Evolutionary conservation across 768 basidiomycete genomes (phyloP), one percentile per base, ranked within the genome.

Genomic region (Psilocybe azurescens): DNA sequence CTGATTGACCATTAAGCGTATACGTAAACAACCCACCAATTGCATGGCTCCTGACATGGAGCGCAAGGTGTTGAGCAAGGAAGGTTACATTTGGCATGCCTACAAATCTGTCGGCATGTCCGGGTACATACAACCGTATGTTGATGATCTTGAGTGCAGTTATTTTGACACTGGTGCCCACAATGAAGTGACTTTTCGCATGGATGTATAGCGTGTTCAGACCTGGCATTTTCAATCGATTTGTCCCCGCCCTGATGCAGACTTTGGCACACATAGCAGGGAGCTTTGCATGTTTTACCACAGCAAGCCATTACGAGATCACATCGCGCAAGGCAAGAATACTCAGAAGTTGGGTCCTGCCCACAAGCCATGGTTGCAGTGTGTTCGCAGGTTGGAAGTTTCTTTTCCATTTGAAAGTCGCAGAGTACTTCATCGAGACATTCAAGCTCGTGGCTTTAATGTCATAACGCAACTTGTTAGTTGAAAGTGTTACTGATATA

Each of bases 21-120:
- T 32, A 20, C 53, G 10, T 46, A 2, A 13, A 38, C 16, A 5
- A 49, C 49, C 59, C 57, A 74, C 86, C 90, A 90, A 3, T 76
- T 77, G 64, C 90, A 91, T 3, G 79, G 73, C 65, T 87, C 83
- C 65, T 84, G 80, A 69, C 90, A 91, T 2, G 88, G 87, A 1
- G 84, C 78, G 64, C 89, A 90, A 1, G 83, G 81, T 0, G 66
- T 74, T 1, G 80, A 84, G 62, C 90, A 90, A 16, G 72, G 65
- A 0, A 70, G 67, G 5, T 59, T 74, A 69, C 89, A 90, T 11
- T 70, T 73, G 1, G 83, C 75, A 68, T 90, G 89, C 14, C 67
- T 48, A 65, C 89, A 90, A 13, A 70, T 73, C 66, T 89, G 86
- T 20, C 83, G 77, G 62, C 88, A 89, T 5, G 67, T 61, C 18